Evolutionary conservation across 2,329 filamentous ascomycete species (phyloP).

Genomic region (Penicillium sp.): DNA sequence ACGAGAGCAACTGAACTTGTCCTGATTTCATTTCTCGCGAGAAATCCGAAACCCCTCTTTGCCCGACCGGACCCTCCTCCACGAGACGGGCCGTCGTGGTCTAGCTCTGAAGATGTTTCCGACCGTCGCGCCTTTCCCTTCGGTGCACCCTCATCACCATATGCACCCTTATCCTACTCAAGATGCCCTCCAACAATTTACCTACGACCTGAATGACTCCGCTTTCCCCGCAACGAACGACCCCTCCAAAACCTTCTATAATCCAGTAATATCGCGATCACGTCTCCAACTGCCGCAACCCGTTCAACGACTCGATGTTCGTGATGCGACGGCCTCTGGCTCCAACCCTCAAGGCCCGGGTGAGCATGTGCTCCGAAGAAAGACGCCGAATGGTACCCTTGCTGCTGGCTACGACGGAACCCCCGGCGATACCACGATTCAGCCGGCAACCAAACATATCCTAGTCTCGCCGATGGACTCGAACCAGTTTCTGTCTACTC

Average conservation of each 20-base stretch:
- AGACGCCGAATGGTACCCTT: constrained; percentile 92
- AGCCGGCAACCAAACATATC: constrained; percentile 80
- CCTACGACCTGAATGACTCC: constrained; percentile 34
- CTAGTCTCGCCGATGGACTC: constrained; percentile 64
- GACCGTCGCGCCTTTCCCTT: constrained; percentile 48
- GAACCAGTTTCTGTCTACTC: constrained; percentile 35
- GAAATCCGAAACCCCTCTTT: constrained; percentile 16
- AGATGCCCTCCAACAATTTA: constrained; percentile 31
- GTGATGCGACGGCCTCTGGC: constrained; percentile 28
- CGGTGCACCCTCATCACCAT: constrained; percentile 46
- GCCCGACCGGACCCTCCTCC: constrained; percentile 12
- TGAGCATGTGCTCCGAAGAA: constrained; percentile 83
- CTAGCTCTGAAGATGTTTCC: constrained; percentile 49
- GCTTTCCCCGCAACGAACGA: constrained; percentile 30
- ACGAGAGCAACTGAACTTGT: constrained; percentile 27
- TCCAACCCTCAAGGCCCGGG: constrained; percentile 26
- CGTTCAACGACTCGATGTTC: constrained; percentile 38
- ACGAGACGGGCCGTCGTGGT: constrained; percentile 17
- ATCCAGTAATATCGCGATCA: constrained; percentile 32
- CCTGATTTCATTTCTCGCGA: constrained; percentile 24
- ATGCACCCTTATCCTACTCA: constrained; percentile 34
- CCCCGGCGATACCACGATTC: constrained; percentile 69
- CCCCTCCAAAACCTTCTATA: constrained; percentile 27
- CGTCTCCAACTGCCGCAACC: constrained; percentile 43
- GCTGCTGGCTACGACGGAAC: constrained; percentile 90